Evolutionary conservation across 139 green algal genomes (phyloP).

Genomic region (Dunaliella primolecta): DNA sequence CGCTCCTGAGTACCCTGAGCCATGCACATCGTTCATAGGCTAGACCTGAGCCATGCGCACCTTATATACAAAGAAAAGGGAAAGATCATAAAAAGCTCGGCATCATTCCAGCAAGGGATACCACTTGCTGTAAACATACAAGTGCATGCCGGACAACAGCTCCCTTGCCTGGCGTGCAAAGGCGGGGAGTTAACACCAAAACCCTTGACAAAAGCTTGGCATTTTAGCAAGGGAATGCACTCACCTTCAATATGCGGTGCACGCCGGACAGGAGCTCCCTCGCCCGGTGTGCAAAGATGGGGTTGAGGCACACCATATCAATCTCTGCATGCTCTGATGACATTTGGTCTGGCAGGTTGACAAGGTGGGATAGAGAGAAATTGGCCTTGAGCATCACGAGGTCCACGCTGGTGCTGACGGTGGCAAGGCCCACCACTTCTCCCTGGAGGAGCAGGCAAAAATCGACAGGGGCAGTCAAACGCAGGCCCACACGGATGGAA

Average conservation of each 20-base stretch:
- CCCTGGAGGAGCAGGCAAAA: constrained; percentile 17
- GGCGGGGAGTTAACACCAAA: too few species aligned
- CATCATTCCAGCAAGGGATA: too few species aligned
- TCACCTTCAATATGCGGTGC: constrained; percentile 11
- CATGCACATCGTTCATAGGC: too few species aligned
- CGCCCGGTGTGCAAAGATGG: constrained; percentile 51
- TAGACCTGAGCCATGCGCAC: too few species aligned
- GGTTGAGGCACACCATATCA: constrained; percentile 59
- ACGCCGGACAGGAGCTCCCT: constrained; percentile 17
- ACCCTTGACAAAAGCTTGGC: too few species aligned
- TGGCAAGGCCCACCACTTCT: constrained; percentile 52
- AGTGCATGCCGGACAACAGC: constrained; percentile 20
- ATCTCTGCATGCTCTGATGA: constrained; percentile 45
- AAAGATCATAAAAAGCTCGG: too few species aligned
- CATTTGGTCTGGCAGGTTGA: constrained; percentile 28
- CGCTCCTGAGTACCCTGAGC: too few species aligned
- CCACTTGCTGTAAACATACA: too few species aligned
- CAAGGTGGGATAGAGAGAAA: constrained; percentile 37
- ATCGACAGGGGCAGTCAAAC: too few species aligned
- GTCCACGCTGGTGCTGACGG: constrained; percentile 43
- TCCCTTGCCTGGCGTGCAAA: constrained; percentile 39
- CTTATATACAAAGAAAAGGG: too few species aligned
- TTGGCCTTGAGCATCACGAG: constrained; percentile 45
- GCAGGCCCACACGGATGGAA: too few species aligned
- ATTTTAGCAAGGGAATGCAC: too few species aligned